Conservation (phyloP, 495 filamentous ascomycete genomes). For the Penicillium cosmopolitanum region DNA sequence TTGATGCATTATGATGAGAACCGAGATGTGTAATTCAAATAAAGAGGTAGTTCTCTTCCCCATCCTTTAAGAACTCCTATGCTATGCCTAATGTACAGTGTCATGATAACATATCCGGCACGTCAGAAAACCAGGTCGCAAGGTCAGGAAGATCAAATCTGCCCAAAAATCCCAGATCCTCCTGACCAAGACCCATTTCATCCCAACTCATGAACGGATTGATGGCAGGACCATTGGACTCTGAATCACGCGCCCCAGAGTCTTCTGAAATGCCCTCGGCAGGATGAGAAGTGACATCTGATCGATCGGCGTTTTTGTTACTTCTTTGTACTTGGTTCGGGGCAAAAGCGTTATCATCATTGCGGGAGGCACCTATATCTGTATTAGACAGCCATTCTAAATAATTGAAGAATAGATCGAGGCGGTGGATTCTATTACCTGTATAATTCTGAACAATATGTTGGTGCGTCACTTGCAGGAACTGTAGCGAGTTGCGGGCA, state of each 20-base stretch:
- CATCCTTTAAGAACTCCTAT: neutral
- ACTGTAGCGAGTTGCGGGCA: constrained; percentile 37
- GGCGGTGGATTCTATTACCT: constrained; percentile 10
- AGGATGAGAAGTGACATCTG: constrained; percentile 5
- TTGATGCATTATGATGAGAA: constrained; percentile 37
- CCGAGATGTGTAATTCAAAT: neutral
- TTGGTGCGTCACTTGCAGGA: constrained; percentile 32
- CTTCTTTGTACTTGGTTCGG: constrained; percentile 11
- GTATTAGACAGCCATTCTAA: neutral
- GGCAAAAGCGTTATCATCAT: constrained; percentile 5
- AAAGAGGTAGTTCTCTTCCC: neutral
- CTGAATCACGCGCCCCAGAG: constrained; percentile 2
- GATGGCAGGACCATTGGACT: constrained; percentile 6
- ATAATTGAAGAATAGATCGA: neutral
- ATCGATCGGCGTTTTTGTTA: neutral
- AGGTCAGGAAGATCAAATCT: constrained; percentile 40
- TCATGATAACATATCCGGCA: constrained; percentile 28
- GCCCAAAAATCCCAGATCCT: constrained; percentile 37
- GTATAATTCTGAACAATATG: constrained; percentile 31
- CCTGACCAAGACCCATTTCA: constrained; percentile 27
- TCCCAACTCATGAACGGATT: constrained; percentile 30
- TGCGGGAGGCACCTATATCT: constrained; percentile 4
- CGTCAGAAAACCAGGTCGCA: constrained; percentile 38
- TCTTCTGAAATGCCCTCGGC: constrained; percentile 7
- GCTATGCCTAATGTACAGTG: neutral